Percentiles rank a stretch among this genome's conserved stretches.
Conservation (phyloP, 2,329 filamentous ascomycete species). For the Capronia americana region DNA sequence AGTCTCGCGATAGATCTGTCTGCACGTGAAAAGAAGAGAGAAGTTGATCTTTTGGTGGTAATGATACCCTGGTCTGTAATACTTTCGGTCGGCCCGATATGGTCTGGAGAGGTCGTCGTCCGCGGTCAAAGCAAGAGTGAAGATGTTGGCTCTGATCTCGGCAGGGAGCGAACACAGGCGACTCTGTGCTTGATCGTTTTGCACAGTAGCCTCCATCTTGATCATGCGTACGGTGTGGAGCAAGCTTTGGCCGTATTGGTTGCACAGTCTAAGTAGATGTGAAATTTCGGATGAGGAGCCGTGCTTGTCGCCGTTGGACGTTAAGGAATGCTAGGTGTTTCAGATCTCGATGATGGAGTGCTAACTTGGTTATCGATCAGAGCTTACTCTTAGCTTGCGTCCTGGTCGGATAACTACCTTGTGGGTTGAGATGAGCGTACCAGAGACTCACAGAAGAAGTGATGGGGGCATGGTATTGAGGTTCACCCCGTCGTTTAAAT, state of each 20-base stretch:
- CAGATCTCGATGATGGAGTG: constrained; percentile 5
- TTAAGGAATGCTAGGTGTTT: constrained; percentile 12
- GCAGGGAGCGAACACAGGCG: constrained; percentile 53
- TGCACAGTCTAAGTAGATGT: background rate
- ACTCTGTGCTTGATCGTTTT: constrained; percentile 34
- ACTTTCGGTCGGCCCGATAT: constrained; percentile 39
- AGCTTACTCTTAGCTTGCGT: constrained; percentile 8
- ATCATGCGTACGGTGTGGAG: background rate
- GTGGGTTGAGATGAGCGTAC: background rate
- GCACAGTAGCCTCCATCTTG: constrained; percentile 11
- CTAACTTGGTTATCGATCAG: background rate
- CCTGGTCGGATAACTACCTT: background rate
- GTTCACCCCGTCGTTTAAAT: background rate
- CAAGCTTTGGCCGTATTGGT: background rate
- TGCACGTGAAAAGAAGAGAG: constrained; percentile 48
- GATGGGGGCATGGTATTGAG: background rate
- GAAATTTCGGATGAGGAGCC: constrained; percentile 7
- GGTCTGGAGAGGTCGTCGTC: constrained; percentile 35
- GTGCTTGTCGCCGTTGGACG: background rate
- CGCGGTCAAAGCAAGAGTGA: constrained; percentile 46
- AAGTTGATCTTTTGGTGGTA: constrained; percentile 43
- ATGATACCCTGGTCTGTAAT: constrained; percentile 45
- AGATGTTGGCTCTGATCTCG: constrained; percentile 60
- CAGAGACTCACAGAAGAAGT: background rate
- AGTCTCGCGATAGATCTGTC: constrained; percentile 49